phyloP scores from a whole-genome alignment of 192 early-diverging fungal genomes.

The Coemansia sp. region DNA sequence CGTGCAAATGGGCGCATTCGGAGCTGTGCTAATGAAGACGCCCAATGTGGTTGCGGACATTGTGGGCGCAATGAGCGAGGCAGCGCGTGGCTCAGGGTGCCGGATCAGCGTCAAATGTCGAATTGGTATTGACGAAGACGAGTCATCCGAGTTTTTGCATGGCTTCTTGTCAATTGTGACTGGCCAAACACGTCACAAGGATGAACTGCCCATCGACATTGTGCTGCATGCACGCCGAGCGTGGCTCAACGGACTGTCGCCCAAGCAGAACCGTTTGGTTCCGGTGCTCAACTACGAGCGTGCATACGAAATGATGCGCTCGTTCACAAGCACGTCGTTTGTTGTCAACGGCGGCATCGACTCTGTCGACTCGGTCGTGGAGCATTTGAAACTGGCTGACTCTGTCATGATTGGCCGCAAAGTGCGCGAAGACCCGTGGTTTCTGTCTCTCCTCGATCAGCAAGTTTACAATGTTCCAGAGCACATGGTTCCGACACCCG shows the following conservation, averaged over 20 bases:
- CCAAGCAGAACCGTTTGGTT: constrained; percentile 66
- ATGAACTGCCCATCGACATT: constrained; percentile 30
- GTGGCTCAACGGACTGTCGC: constrained; percentile 64
- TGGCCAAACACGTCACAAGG: neutral
- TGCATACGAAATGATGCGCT: constrained; percentile 56
- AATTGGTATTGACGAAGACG: constrained; percentile 70
- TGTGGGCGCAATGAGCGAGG: constrained; percentile 57
- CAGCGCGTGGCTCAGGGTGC: constrained; percentile 26
- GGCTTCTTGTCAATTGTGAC: constrained; percentile 33
- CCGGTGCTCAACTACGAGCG: constrained; percentile 65
- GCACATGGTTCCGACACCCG: constrained; percentile 3
- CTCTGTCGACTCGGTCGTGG: constrained; percentile 47
- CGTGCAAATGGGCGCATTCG: constrained; percentile 67
- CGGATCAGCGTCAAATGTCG: constrained; percentile 74
- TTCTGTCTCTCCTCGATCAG: constrained; percentile 60
- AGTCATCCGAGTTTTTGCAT: constrained; percentile 61
- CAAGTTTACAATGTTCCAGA: constrained; percentile 26
- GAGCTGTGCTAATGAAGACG: constrained; percentile 70
- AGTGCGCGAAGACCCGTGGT: constrained; percentile 67
- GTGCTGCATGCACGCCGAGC: constrained; percentile 73
- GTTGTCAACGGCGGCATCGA: constrained; percentile 70
- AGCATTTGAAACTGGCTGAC: constrained; percentile 55
- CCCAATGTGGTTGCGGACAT: constrained; percentile 60
- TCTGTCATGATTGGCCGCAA: constrained; percentile 75
- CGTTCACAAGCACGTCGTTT: constrained; percentile 59